Evolutionary conservation across 2,329 filamentous ascomycete species (phyloP).

Genomic region (Xylaria sp.): DNA sequence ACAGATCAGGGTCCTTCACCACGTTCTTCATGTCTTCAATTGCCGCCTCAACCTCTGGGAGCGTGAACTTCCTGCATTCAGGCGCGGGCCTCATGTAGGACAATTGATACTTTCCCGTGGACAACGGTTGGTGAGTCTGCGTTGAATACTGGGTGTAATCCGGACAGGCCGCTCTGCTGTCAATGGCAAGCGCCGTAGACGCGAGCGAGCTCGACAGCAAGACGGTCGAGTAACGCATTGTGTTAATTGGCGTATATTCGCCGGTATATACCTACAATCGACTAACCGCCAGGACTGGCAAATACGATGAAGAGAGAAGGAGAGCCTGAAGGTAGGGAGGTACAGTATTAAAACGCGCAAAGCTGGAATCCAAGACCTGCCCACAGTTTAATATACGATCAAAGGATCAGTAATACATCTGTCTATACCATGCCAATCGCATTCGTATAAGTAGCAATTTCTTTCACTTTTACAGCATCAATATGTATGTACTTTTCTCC

Average conservation of each 20-base stretch:
- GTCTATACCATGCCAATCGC: no score
- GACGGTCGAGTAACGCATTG: slow-evolving; percentile 7
- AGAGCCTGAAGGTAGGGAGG: background rate
- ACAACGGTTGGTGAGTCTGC: slow-evolving; percentile 62
- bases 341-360: background rate
- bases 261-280: background rate
- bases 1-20: slow-evolving; percentile 72
- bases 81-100: slow-evolving; percentile 73
- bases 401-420: no score
- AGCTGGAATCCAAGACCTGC: no score
- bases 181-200: slow-evolving; percentile 11
- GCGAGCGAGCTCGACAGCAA: slow-evolving; percentile 15
- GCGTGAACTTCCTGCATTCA: slow-evolving; percentile 76
- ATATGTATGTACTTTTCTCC: background rate
- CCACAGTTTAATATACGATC: no score
- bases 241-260: background rate
- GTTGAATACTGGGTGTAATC: slow-evolving; percentile 59
- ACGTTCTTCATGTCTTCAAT: slow-evolving; percentile 63
- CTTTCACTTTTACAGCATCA: no score
- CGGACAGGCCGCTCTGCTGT: slow-evolving; percentile 44
- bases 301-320: background rate
- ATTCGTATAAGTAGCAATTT: no score
- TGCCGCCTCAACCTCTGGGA: slow-evolving; percentile 68
- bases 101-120: slow-evolving; percentile 67
- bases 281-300: background rate